Evolutionary conservation across 2,329 filamentous ascomycete genomes (phyloP).

Genomic region (Cordyceps pruinosa): DNA sequence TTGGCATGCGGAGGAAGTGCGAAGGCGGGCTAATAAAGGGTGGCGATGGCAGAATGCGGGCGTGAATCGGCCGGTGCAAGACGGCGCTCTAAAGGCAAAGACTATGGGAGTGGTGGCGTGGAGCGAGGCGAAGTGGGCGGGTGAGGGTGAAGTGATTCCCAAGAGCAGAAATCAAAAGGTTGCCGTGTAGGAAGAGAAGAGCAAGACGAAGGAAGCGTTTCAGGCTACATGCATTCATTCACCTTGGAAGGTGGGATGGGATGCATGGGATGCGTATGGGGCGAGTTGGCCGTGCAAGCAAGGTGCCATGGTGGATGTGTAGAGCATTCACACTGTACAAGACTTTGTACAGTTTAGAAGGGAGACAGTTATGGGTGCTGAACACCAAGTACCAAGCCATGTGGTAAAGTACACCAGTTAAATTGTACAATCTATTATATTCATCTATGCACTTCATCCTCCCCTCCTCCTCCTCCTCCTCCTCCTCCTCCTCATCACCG

Average conservation of each 20-base stretch:
- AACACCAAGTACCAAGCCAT: too few relatives aligned
- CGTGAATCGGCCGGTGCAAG: not conserved
- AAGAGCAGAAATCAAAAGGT: not conserved
- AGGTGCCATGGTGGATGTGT: not conserved
- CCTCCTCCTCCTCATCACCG: too few relatives aligned
- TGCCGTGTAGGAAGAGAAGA: not conserved
- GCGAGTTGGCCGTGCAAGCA: not conserved
- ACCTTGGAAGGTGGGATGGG: slow-evolving; percentile 8
- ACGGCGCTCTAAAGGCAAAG: not conserved
- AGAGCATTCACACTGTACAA: slow-evolving; percentile 4
- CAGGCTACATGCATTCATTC: slow-evolving; percentile 5
- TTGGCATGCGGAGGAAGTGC: not conserved
- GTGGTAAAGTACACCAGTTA: too few relatives aligned
- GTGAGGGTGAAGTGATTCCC: not conserved
- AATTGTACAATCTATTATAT: too few relatives aligned
- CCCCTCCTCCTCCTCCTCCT: too few relatives aligned
- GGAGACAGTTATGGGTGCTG: not conserved
- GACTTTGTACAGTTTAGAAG: not conserved
- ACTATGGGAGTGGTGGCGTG: not conserved
- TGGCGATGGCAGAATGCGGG: slow-evolving; percentile 4
- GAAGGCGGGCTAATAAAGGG: not conserved
- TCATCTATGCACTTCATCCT: too few relatives aligned
- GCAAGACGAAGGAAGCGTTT: not conserved
- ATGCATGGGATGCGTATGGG: not conserved
- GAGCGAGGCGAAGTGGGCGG: not conserved